Conservation (phyloP, 345 rosid genomes). For the Durio zibethinus region DNA sequence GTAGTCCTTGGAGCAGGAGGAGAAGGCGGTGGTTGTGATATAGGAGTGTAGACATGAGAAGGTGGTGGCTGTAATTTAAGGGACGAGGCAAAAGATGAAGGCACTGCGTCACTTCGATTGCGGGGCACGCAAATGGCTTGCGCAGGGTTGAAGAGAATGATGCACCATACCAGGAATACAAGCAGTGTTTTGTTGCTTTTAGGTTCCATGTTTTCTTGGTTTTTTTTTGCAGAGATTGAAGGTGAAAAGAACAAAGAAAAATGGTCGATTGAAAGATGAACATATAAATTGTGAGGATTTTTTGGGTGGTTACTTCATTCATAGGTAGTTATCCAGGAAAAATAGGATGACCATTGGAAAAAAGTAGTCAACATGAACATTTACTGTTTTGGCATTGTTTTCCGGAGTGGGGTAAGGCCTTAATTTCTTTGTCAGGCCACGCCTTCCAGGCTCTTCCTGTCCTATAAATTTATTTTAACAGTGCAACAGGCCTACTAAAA, state of each 20-base stretch:
- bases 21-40: background rate
- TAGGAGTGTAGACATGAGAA: background rate
- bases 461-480: background rate
- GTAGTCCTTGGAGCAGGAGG: background rate
- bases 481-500: too few species aligned
- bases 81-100: background rate
- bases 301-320: background rate
- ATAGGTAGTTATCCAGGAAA: background rate
- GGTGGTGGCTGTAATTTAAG: background rate
- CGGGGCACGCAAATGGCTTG: constrained; percentile 14
- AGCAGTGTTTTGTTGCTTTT: constrained; percentile 3
- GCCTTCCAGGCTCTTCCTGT: background rate
- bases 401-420: background rate
- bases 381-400: background rate
- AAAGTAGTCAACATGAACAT: background rate
- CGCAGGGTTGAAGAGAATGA: constrained; percentile 11
- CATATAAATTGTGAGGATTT: background rate
- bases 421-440: background rate
- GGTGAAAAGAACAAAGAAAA: background rate
- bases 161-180: background rate
- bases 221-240: background rate
- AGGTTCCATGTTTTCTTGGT: background rate
- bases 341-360: background rate
- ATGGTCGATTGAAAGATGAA: background rate
- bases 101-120: too few species aligned